Evolutionary conservation across 106 monocot species (phyloP).

Genomic region (Chionographis japonica): DNA sequence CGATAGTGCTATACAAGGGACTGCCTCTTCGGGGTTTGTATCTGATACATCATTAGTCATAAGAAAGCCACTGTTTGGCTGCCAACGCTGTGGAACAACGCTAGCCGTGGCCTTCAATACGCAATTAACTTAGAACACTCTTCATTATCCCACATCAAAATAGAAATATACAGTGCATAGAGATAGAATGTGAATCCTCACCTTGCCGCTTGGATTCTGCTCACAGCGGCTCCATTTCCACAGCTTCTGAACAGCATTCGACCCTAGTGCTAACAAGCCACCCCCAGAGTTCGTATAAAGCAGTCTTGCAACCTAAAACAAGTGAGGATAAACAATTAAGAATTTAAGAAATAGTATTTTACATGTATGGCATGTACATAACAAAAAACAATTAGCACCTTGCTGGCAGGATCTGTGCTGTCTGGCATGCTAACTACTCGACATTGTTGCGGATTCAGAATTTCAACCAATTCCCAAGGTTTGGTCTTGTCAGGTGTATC

Average conservation of each 20-base stretch:
- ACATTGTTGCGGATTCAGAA: slow-evolving; percentile 52
- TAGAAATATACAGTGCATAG: background rate
- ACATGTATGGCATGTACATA: background rate
- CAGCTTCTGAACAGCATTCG: slow-evolving; percentile 51
- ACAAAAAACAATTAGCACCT: slow-evolving; percentile 22
- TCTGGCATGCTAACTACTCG: slow-evolving; percentile 61
- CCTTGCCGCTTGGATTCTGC: slow-evolving; percentile 63
- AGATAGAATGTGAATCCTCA: slow-evolving; percentile 5
- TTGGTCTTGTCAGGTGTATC: slow-evolving; percentile 51
- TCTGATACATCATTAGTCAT: slow-evolving; percentile 49
- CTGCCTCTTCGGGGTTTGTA: slow-evolving; percentile 39
- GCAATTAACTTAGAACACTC: slow-evolving; percentile 5
- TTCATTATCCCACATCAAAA: background rate
- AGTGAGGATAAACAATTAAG: background rate
- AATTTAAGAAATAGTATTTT: background rate
- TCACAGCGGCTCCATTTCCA: slow-evolving; percentile 72
- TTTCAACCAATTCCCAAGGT: slow-evolving; percentile 48
- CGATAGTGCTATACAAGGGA: slow-evolving; percentile 66
- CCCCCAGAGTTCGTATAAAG: slow-evolving; percentile 57
- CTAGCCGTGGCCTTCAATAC: slow-evolving; percentile 53
- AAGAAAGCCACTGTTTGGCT: slow-evolving; percentile 55
- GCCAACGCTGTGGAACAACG: slow-evolving; percentile 56
- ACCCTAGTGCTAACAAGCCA: slow-evolving; percentile 52
- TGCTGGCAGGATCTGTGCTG: slow-evolving; percentile 43
- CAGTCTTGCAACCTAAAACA: slow-evolving; percentile 46